Conservation (phyloP, 768 basidiomycete genomes). For the Tylopilus intermedius region DNA sequence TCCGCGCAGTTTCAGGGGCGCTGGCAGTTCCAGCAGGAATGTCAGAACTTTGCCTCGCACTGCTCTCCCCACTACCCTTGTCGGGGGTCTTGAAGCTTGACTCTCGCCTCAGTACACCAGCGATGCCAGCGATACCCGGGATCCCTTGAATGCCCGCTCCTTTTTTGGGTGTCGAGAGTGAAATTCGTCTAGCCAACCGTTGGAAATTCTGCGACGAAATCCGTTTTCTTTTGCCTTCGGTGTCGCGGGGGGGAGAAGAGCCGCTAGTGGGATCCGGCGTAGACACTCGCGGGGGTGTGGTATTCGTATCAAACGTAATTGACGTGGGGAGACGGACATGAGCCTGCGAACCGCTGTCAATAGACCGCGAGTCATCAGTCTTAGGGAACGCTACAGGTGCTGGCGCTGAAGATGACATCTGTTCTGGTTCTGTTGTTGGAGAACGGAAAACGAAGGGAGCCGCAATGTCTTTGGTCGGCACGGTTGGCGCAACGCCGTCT, state of each 20-base stretch:
- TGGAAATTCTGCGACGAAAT: slow-evolving; percentile 87
- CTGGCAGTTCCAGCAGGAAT: slow-evolving; percentile 23
- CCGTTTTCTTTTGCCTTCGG: slow-evolving; percentile 74
- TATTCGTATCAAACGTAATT: slow-evolving; percentile 59
- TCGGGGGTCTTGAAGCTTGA: slow-evolving; percentile 36
- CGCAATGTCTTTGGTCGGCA: slow-evolving; percentile 25
- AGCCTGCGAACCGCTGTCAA: slow-evolving; percentile 26
- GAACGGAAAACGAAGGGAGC: slow-evolving; percentile 34
- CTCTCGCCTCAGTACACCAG: slow-evolving; percentile 28
- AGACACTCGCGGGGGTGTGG: slow-evolving; percentile 61
- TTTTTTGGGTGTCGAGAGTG: slow-evolving; percentile 54
- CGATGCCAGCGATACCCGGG: slow-evolving; percentile 26
- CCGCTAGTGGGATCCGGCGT: slow-evolving; percentile 63
- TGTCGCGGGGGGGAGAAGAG: slow-evolving; percentile 54
- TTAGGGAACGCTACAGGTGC: slow-evolving; percentile 41
- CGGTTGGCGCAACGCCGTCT: slow-evolving; percentile 25
- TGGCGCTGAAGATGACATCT: slow-evolving; percentile 23
- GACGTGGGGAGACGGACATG: slow-evolving; percentile 27
- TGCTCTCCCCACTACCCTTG: slow-evolving; percentile 31
- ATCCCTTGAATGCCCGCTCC: slow-evolving; percentile 45
- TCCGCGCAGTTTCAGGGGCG: slow-evolving; percentile 38
- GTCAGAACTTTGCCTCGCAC: slow-evolving; percentile 17
- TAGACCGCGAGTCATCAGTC: slow-evolving; percentile 31
- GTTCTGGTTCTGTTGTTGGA: slow-evolving; percentile 12
- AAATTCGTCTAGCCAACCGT: slow-evolving; percentile 69